phyloP scores from a whole-genome alignment of 176 grass and related monocot genomes.

The Melocanna baccifera region DNA sequence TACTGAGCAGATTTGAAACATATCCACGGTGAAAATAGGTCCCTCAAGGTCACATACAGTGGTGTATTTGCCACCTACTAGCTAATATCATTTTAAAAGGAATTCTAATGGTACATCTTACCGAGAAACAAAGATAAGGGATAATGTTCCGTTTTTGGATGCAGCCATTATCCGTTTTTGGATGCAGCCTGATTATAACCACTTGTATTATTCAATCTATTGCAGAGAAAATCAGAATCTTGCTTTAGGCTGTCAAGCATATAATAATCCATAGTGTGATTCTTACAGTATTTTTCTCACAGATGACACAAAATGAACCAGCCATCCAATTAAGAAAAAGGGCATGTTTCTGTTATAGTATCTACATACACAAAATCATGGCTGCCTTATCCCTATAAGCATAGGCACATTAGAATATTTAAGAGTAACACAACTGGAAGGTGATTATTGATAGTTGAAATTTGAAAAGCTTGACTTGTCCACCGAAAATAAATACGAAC shows the following conservation, averaged over 20 bases:
- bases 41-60: not conserved
- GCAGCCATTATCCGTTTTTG: no score
- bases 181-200: not conserved
- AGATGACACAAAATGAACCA: conserved; percentile 8
- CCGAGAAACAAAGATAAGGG: not conserved
- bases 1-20: not conserved
- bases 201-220: not conserved
- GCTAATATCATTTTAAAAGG: not conserved
- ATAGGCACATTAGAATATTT: not conserved
- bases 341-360: not conserved
- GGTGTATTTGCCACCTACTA: not conserved
- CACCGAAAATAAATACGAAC: conserved; percentile 22
- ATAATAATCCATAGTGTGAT: not conserved
- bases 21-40: not conserved
- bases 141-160: not conserved
- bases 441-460: conserved; percentile 13
- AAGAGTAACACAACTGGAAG: not conserved
- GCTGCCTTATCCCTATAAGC: not conserved
- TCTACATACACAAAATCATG: not conserved
- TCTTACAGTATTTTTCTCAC: not conserved
- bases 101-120: not conserved
- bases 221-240: not conserved
- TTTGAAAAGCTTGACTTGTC: not conserved
- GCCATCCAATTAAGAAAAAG: not conserved
- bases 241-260: not conserved